Evolutionary conservation across 305 asterid species (phyloP).

Genomic region (Nicotiana rustica): DNA sequence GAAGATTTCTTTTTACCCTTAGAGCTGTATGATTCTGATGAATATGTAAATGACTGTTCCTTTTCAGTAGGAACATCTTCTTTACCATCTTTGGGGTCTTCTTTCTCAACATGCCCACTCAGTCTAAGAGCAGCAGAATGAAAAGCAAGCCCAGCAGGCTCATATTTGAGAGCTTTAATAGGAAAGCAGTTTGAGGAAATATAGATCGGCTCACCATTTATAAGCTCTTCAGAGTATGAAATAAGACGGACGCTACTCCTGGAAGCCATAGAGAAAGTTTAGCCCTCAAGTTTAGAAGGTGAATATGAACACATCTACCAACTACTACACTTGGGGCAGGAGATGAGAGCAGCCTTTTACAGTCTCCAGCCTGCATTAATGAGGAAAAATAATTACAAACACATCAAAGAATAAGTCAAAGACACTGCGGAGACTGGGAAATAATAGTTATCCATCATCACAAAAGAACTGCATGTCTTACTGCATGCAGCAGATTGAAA

Average conservation of each 20-base stretch:
- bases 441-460: not conserved
- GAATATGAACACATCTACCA: slow-evolving; percentile 25
- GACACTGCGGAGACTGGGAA: not conserved
- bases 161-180: slow-evolving; percentile 61
- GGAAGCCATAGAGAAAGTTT: slow-evolving; percentile 44
- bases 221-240: slow-evolving; percentile 69
- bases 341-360: slow-evolving; percentile 31
- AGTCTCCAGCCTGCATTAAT: slow-evolving; percentile 27
- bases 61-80: slow-evolving; percentile 58
- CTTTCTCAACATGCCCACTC: slow-evolving; percentile 65
- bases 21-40: slow-evolving; percentile 82
- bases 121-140: slow-evolving; percentile 85
- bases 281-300: slow-evolving; percentile 35
- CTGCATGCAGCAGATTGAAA: slow-evolving; percentile 14
- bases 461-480: not conserved
- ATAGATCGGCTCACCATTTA: slow-evolving; percentile 73
- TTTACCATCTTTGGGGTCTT: slow-evolving; percentile 47
- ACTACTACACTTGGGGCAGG: slow-evolving; percentile 20
- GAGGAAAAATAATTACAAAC: not conserved
- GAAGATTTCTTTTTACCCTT: slow-evolving; percentile 90
- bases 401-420: not conserved
- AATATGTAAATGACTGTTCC: slow-evolving; percentile 59
- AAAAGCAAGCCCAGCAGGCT: slow-evolving; percentile 97
- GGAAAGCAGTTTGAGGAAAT: slow-evolving; percentile 80
- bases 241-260: slow-evolving; percentile 57